A percentile compares a stretch with the other conserved stretches of the same genome.
phyloP scores from a whole-genome alignment of 2,329 filamentous ascomycete species.

The Akanthomyces uredinophilus region DNA sequence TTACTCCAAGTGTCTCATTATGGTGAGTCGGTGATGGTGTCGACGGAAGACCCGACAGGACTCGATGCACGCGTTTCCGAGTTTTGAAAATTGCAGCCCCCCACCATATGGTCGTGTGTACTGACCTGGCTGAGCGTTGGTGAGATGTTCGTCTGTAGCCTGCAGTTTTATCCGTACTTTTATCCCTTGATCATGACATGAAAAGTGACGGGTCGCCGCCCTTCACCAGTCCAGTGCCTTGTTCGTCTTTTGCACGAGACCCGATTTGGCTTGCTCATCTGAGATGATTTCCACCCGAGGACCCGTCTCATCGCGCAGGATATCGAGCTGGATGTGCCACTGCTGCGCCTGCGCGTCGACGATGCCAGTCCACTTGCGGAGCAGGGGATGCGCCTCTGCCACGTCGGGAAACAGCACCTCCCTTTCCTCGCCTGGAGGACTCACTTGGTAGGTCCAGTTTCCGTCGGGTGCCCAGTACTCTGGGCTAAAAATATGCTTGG shows the following conservation, averaged over 20 bases:
- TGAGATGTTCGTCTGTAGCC: too few species aligned
- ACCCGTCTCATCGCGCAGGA: conserved; percentile 30
- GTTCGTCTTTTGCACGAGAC: conserved; percentile 22
- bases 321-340: conserved; percentile 31
- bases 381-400: conserved; percentile 61
- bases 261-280: conserved; percentile 25
- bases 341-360: conserved; percentile 27
- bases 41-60: too few species aligned
- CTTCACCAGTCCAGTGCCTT: conserved; percentile 35
- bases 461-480: conserved; percentile 67
- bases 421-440: conserved; percentile 27
- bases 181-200: too few species aligned
- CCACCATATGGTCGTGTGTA: too few species aligned
- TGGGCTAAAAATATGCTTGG: conserved; percentile 57
- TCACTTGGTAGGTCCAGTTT: conserved; percentile 62
- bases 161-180: too few species aligned
- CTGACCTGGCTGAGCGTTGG: too few species aligned
- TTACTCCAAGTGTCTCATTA: background rate
- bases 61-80: too few species aligned
- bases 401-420: conserved; percentile 56
- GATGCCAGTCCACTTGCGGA: conserved; percentile 54
- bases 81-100: too few species aligned
- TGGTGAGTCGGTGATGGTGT: background rate
- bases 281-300: conserved; percentile 24
- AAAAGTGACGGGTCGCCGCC: background rate